phyloP scores from a whole-genome alignment of 257 asterid species.

The Solanum pinnatisectum region DNA sequence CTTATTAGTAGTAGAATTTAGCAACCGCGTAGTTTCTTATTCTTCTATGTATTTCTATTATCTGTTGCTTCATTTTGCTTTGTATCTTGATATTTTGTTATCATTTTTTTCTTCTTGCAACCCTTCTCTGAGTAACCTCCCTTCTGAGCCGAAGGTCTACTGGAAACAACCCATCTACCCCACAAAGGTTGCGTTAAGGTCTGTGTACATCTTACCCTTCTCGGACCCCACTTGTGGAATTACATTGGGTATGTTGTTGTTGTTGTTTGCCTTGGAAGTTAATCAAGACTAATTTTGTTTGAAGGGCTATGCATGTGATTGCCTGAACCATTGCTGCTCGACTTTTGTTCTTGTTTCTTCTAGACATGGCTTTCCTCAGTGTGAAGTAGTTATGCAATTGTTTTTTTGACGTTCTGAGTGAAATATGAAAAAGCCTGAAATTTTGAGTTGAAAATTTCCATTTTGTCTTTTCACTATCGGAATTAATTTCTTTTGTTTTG shows the following conservation, averaged over 20 bases:
- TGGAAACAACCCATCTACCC: background rate
- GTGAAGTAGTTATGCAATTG: background rate
- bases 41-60: background rate
- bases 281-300: background rate
- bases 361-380: background rate
- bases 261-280: background rate
- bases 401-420: background rate
- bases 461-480: background rate
- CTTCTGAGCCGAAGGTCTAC: background rate
- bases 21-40: background rate
- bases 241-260: background rate
- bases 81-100: background rate
- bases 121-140: background rate
- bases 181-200: background rate
- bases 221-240: background rate
- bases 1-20: background rate
- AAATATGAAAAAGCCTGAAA: background rate
- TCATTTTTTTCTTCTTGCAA: background rate
- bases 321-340: background rate
- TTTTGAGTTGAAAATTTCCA: background rate
- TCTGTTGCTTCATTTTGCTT: background rate
- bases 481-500: background rate
- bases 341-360: background rate
- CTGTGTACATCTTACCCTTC: background rate
- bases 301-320: background rate